Conservation (phyloP, 441 rosid species). For the Pelargonium fulgidum region DNA sequence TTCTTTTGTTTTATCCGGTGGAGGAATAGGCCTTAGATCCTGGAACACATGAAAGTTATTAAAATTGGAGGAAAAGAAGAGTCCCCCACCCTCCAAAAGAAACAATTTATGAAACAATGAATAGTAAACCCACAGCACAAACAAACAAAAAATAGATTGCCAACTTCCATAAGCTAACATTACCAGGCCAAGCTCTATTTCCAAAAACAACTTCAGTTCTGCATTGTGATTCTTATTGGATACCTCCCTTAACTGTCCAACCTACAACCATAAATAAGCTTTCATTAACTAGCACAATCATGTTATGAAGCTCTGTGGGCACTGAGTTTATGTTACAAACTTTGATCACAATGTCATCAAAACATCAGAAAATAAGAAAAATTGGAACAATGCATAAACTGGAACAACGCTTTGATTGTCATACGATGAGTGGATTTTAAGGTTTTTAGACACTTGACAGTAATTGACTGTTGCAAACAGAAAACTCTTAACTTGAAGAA, state of each 20-base stretch:
- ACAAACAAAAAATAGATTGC: background rate
- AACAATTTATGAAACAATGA: background rate
- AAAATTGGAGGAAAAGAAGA: background rate
- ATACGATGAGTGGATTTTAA: no score
- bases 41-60: conserved; percentile 13
- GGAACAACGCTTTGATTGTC: no score
- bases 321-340: background rate
- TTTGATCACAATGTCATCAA: no score
- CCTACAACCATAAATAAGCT: conserved; percentile 37
- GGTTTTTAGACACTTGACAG: no score
- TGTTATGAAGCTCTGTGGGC: background rate
- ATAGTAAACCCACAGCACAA: background rate
- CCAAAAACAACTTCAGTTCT: conserved; percentile 83
- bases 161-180: conserved; percentile 10
- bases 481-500: no score
- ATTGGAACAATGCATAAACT: no score
- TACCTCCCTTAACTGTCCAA: conserved; percentile 83
- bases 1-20: conserved; percentile 51
- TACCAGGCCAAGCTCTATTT: conserved; percentile 79
- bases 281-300: conserved; percentile 8
- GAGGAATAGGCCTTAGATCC: conserved; percentile 53
- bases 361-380: no score
- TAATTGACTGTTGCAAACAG: no score
- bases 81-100: background rate
- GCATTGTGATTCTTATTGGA: conserved; percentile 73